These are phyloP conservation scores for Sugiyamaella americana DNA, from an alignment of 805 yeast species.

Conservation along the genomic window DNA sequence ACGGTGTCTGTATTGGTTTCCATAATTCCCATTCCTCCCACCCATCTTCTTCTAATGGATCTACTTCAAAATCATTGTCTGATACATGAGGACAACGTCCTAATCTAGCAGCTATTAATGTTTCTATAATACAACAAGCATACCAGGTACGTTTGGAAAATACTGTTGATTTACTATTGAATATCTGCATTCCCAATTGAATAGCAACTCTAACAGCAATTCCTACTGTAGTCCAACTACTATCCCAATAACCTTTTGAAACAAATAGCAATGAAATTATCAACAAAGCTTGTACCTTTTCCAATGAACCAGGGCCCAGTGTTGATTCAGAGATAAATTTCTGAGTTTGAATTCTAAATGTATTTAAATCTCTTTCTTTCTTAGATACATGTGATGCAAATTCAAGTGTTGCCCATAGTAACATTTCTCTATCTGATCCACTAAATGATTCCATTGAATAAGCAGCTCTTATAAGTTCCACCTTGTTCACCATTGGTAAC, in stretches of 20 bases:
- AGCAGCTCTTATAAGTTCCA: constrained; percentile 4
- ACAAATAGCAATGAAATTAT: constrained; percentile 8
- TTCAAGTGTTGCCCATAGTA: not conserved
- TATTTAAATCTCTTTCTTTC: not conserved
- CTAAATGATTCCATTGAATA: constrained; percentile 1
- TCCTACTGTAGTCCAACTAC: constrained; percentile 10
- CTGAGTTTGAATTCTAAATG: not conserved
- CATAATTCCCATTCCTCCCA: constrained; percentile 16
- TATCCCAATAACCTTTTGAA: constrained; percentile 11
- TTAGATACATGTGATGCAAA: not conserved
- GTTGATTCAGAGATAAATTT: not conserved
- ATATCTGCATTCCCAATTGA: constrained; percentile 9
- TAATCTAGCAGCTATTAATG: constrained; percentile 9
- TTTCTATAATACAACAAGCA: constrained; percentile 14
- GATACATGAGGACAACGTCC: constrained; percentile 9
- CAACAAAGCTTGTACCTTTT: constrained; percentile 11
- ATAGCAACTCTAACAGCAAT: constrained; percentile 13
- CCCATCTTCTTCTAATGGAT: constrained; percentile 7
- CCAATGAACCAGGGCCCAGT: not conserved
- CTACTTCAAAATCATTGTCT: constrained; percentile 4
- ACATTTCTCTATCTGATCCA: not conserved
- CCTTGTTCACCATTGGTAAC: constrained; percentile 11
- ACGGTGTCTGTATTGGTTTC: constrained; percentile 8
- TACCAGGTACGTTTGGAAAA: constrained; percentile 14
- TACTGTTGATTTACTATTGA: not conserved